phyloP scores from a whole-genome alignment of 2,329 filamentous ascomycete genomes.

The Claviceps pazoutovae region DNA sequence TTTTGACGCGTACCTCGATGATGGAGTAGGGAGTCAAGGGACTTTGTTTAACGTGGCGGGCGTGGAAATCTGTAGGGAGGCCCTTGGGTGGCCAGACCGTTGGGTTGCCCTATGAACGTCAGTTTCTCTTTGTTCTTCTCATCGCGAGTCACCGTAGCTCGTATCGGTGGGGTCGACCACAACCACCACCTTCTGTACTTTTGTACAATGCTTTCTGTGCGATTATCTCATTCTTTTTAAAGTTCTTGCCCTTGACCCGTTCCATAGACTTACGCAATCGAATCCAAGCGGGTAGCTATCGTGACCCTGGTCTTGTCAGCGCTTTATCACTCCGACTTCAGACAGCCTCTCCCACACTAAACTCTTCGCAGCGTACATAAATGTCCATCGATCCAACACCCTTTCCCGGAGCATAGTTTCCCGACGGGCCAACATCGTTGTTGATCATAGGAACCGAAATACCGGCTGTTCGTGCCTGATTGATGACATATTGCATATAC shows the following conservation, averaged over 20 bases:
- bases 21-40: slow-evolving; percentile 53
- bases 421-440: slow-evolving; percentile 52
- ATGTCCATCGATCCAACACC: slow-evolving; percentile 42
- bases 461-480: slow-evolving; percentile 53
- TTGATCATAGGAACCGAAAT: slow-evolving; percentile 62
- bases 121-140: background rate
- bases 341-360: background rate
- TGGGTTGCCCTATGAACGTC: slow-evolving; percentile 18
- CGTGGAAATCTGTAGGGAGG: slow-evolving; percentile 32
- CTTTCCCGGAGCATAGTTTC: slow-evolving; percentile 50
- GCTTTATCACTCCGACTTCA: background rate
- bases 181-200: background rate
- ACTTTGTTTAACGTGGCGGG: slow-evolving; percentile 32
- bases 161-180: background rate
- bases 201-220: background rate
- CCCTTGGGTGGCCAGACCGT: slow-evolving; percentile 48
- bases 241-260: background rate
- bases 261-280: slow-evolving; percentile 20
- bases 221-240: background rate
- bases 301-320: slow-evolving; percentile 10
- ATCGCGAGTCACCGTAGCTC: background rate
- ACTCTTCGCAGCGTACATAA: slow-evolving; percentile 25
- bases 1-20: slow-evolving; percentile 28
- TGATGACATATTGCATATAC: slow-evolving; percentile 58
- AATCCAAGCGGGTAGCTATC: slow-evolving; percentile 31